Conservation (phyloP, 148 eudicot genomes). For the Nyssa sinensis region DNA sequence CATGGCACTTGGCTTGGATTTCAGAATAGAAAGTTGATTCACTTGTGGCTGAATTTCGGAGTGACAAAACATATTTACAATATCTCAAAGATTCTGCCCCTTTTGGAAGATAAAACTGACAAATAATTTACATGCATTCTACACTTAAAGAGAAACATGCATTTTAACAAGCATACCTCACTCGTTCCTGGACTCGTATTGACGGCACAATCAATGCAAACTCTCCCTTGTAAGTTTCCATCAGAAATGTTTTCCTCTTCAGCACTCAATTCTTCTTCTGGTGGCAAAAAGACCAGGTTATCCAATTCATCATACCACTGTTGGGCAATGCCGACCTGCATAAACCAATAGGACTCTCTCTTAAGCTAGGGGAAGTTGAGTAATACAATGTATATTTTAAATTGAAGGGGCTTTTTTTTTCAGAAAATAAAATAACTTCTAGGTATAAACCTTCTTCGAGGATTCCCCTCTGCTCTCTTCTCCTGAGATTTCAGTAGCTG, state of each 20-base stretch:
- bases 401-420: no score
- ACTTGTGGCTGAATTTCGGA: background rate
- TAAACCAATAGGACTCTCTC: background rate
- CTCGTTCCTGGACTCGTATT: conserved; percentile 88
- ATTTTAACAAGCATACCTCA: conserved; percentile 53
- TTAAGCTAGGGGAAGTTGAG: background rate
- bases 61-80: conserved; percentile 9
- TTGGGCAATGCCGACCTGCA: conserved; percentile 80
- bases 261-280: conserved; percentile 35
- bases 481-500: conserved; percentile 65
- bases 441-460: conserved; percentile 51
- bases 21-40: no score
- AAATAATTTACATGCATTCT: no score
- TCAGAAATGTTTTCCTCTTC: conserved; percentile 30
- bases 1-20: background rate
- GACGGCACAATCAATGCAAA: conserved; percentile 67
- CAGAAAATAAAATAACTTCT: background rate
- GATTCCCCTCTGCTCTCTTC: conserved; percentile 41
- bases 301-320: conserved; percentile 94
- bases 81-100: background rate
- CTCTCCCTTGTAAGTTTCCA: conserved; percentile 35
- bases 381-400: background rate
- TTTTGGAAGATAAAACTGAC: background rate
- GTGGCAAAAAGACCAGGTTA: conserved; percentile 39
- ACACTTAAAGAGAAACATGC: background rate